A percentile compares a stretch with the other conserved stretches of the same genome.
These are phyloP conservation scores for Paramyrothecium roridum DNA, from an alignment of 2,329 filamentous ascomycete species.

Conservation along the genomic window DNA sequence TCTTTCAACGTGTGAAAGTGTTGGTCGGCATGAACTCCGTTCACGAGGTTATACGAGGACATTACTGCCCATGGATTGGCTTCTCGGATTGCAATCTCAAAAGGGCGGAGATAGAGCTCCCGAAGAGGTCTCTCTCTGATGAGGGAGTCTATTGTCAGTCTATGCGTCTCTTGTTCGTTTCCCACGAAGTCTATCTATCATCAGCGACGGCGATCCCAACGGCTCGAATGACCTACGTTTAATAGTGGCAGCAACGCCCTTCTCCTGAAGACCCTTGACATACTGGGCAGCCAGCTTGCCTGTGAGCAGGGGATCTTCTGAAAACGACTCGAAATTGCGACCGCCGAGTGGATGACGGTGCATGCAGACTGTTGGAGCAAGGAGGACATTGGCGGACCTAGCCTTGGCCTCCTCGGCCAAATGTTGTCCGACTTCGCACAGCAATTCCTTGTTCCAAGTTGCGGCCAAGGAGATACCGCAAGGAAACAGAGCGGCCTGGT, in stretches of 20 bases:
- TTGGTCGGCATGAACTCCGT: slow-evolving; percentile 56
- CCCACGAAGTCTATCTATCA: slow-evolving; percentile 54
- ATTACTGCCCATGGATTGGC: slow-evolving; percentile 68
- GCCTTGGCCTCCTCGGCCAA: slow-evolving; percentile 71
- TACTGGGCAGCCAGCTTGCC: slow-evolving; percentile 71
- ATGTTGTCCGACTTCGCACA: slow-evolving; percentile 66
- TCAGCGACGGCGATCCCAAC: slow-evolving; percentile 1
- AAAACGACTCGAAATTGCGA: slow-evolving; percentile 83
- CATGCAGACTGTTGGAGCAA: slow-evolving; percentile 78
- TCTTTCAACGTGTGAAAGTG: slow-evolving; percentile 52
- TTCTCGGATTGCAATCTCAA: slow-evolving; percentile 69
- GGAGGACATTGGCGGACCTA: slow-evolving; percentile 68
- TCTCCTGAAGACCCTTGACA: slow-evolving; percentile 69
- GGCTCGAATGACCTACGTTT: slow-evolving; percentile 55
- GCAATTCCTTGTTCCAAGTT: slow-evolving; percentile 72
- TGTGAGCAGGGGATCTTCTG: slow-evolving; percentile 76
- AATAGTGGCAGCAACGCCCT: slow-evolving; percentile 71
- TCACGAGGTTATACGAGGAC: slow-evolving; percentile 66
- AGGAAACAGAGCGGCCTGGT: slow-evolving; percentile 70
- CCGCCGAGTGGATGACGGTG: slow-evolving; percentile 81
- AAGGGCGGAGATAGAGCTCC: slow-evolving; percentile 71
- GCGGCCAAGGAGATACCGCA: slow-evolving; percentile 76
- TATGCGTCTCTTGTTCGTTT: slow-evolving; percentile 68
- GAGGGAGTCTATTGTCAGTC: slow-evolving; percentile 55
- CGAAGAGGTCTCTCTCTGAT: slow-evolving; percentile 63